A percentile compares a stretch with the other conserved stretches of the same genome.
Evolutionary conservation across 2,329 filamentous ascomycete species (phyloP).

Genomic region (Fusarium pininemorale): DNA sequence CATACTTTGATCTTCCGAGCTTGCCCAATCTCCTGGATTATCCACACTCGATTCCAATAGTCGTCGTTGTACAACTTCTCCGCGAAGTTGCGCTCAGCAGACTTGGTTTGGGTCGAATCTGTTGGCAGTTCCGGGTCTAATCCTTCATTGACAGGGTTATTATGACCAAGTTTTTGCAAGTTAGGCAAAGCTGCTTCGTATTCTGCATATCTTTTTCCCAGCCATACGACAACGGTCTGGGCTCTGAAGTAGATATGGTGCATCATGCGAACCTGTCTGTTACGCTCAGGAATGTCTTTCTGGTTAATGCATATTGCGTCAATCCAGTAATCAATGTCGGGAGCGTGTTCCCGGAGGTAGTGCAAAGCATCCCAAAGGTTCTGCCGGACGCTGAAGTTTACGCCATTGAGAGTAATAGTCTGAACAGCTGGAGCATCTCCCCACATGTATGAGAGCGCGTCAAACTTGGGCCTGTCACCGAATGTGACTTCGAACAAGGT

Average conservation of each 20-base stretch:
- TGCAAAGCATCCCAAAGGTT: neutral
- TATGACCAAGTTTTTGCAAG: neutral
- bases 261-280: neutral
- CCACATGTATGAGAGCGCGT: neutral
- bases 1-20: neutral
- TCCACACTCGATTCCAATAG: neutral
- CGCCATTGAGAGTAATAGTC: neutral
- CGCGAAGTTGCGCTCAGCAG: neutral
- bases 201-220: neutral
- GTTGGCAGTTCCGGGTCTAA: accelerated
- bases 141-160: accelerated
- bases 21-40: neutral
- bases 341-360: neutral
- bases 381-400: neutral
- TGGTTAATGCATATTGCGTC: neutral
- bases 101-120: accelerated
- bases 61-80: neutral
- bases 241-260: neutral
- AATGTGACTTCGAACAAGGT: neutral
- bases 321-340: neutral
- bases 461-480: neutral
- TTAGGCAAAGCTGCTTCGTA: neutral
- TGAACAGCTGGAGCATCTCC: neutral
- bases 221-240: neutral
- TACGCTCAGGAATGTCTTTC: neutral